phyloP scores from a whole-genome alignment of 1,284 basidiomycete species.

The Macrocystidia cucumis region DNA sequence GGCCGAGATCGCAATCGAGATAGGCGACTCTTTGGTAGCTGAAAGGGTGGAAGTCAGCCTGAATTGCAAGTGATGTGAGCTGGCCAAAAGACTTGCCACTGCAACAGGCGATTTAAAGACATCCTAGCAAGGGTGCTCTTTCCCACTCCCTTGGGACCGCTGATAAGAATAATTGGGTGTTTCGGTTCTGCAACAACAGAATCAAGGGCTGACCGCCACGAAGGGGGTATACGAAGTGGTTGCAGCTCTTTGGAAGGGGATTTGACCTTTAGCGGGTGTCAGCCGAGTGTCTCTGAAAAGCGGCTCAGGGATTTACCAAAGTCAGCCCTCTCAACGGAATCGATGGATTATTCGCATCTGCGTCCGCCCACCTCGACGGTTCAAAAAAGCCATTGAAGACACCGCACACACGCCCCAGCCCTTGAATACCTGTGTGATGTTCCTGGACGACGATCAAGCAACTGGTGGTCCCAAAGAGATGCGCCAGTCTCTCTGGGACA shows the following conservation, averaged over 20 bases:
- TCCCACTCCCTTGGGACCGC: conserved; percentile 81
- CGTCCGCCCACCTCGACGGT: conserved; percentile 28
- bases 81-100: conserved; percentile 34
- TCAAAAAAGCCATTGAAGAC: conserved; percentile 55
- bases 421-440: conserved; percentile 50
- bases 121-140: conserved; percentile 85
- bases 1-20: conserved; percentile 90
- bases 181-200: conserved; percentile 5
- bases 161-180: conserved; percentile 50
- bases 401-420: conserved; percentile 52
- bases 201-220: conserved; percentile 52
- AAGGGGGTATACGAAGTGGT: conserved; percentile 41
- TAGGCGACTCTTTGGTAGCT: conserved; percentile 77
- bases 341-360: conserved; percentile 20
- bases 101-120: conserved; percentile 66
- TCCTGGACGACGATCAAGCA: conserved; percentile 49
- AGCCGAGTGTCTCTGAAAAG: too few species aligned
- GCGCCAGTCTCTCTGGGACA: conserved; percentile 19
- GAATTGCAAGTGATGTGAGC: not conserved
- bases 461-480: conserved; percentile 13
- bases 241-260: conserved; percentile 34
- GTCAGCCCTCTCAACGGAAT: conserved; percentile 15
- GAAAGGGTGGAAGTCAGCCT: conserved; percentile 4
- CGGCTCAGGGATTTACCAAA: too few species aligned
- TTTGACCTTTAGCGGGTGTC: conserved; percentile 30